Evolutionary conservation across 768 basidiomycete genomes (phyloP).

Genomic region (Naematelia aurantialba): DNA sequence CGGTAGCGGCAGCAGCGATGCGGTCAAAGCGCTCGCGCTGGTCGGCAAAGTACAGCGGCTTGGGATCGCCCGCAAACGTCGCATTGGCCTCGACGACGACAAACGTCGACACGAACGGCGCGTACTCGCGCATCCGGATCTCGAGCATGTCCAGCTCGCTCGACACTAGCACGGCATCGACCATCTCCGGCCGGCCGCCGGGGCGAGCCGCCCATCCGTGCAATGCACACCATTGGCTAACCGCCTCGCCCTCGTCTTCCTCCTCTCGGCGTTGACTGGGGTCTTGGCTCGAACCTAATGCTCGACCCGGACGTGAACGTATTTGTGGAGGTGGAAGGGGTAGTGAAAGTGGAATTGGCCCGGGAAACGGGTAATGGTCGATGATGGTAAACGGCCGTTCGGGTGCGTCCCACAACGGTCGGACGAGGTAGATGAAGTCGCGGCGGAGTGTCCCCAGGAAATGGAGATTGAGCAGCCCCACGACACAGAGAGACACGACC

Average conservation of each 20-base stretch:
- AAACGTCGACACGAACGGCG: conserved; percentile 20
- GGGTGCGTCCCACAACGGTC: conserved; percentile 27
- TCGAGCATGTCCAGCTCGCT: conserved; percentile 38
- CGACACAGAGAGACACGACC: conserved; percentile 1
- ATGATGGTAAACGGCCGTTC: conserved; percentile 10
- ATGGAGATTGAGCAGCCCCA: conserved; percentile 1
- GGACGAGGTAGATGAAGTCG: conserved; percentile 24
- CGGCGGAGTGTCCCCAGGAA: conserved; percentile 10
- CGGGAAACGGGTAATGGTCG: conserved; percentile 15
- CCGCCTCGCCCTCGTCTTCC: neutral
- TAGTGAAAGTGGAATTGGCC: too few species aligned
- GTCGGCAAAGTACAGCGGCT: conserved; percentile 21
- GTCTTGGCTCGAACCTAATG: too few species aligned
- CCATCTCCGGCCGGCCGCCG: conserved; percentile 1
- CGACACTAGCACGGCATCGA: conserved; percentile 30
- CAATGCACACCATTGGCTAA: conserved; percentile 16
- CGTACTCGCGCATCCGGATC: conserved; percentile 31
- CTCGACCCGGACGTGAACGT: too few species aligned
- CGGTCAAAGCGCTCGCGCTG: conserved; percentile 16
- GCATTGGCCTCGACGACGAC: conserved; percentile 29
- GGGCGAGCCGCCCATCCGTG: conserved; percentile 17
- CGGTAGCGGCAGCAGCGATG: conserved; percentile 7
- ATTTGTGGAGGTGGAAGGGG: neutral
- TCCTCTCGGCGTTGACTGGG: too few species aligned
- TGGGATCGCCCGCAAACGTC: conserved; percentile 29